Evolutionary conservation across 495 filamentous ascomycete species (phyloP), one percentile per base, ranked within the genome.

Genomic region (Lentithecium fluviatile): DNA sequence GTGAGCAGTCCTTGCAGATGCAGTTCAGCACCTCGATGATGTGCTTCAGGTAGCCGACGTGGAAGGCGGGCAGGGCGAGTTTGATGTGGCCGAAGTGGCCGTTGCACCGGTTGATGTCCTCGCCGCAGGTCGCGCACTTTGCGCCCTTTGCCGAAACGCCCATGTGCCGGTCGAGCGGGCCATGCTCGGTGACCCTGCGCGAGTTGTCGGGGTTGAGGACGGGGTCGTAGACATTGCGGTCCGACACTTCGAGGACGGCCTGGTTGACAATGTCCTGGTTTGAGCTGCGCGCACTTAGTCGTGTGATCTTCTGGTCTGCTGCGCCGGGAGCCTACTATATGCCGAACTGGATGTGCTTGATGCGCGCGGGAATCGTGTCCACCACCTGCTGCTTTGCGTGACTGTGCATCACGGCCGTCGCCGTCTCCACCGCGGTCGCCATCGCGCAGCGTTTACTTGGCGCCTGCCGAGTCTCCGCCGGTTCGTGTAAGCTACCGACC

Each of bases 41-140:
- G 62, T 91, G 87, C 68, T 89, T 92, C 68, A 97, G 86, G 68
- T 96, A 98, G 56, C 94, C 94, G 62, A 97, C 88, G 69, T 97
- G 94, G 66, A 97, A 96, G 25, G 88, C 88, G 5, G 94, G 94
- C 11, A 98, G 79, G 7, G 91, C 89, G 20, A 98, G 81, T 70
- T 86, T 82, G 58, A 97, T 85, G 74, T 96, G 88, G 40, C 94
- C 94, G 62, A 97, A 98, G 74, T 98, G 94, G 23, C 94, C 94
- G 62, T 91, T 92, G 72, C 94, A 98, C 45, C 84, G 79, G 55
- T 88, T 80, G 40, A 97, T 76, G 10, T 80, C 79, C 59, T 86
- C 81, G 46, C 87, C 84, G 73, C 94, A 98, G 20, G 94, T 97
- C 54, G 84, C 79, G 73, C 94, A 98, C 36, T 71, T 75, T 37